phyloP scores from a whole-genome alignment of 177 flowering plant genomes.

The Tripterygium wilfordii region DNA sequence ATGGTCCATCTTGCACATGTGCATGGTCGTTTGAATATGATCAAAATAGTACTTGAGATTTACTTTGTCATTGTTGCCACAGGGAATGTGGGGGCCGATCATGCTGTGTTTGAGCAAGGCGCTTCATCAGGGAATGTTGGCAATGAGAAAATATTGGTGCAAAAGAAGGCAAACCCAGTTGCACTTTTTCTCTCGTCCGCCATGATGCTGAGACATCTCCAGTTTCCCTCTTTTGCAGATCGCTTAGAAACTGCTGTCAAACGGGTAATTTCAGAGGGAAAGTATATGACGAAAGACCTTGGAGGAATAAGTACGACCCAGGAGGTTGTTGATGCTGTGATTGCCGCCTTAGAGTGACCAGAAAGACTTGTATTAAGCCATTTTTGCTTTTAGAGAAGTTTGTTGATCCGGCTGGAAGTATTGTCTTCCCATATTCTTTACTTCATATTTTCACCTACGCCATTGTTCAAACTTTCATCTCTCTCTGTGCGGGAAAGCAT shows the following conservation, averaged over 20 bases:
- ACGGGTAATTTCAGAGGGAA: slow-evolving; percentile 53
- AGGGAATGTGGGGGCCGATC: slow-evolving; percentile 83
- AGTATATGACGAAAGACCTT: slow-evolving; percentile 58
- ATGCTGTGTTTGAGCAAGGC: slow-evolving; percentile 86
- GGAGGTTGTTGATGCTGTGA: slow-evolving; percentile 71
- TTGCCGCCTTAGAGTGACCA: slow-evolving; percentile 44
- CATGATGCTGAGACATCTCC: slow-evolving; percentile 86
- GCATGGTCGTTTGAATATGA: no score
- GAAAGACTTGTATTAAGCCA: no score
- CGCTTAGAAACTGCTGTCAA: slow-evolving; percentile 70
- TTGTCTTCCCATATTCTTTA: no score
- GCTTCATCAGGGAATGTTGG: slow-evolving; percentile 90
- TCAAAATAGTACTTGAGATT: no score
- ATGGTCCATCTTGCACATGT: no score
- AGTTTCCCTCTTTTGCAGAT: slow-evolving; percentile 80
- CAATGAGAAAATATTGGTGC: slow-evolving; percentile 42
- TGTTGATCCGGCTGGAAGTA: no score
- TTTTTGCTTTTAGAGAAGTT: no score
- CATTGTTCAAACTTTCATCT: no score
- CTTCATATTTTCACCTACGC: no score
- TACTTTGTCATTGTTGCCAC: slow-evolving; percentile 10
- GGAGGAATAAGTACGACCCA: slow-evolving; percentile 70
- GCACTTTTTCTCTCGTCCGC: slow-evolving; percentile 80
- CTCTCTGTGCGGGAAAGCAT: no score
- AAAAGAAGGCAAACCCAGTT: slow-evolving; percentile 75